Percentiles rank a stretch among this genome's conserved stretches.
These are phyloP conservation scores for Phaeodactylum tricornutum DNA, from an alignment of 108 stramenopile species.

Conservation along the genomic window DNA sequence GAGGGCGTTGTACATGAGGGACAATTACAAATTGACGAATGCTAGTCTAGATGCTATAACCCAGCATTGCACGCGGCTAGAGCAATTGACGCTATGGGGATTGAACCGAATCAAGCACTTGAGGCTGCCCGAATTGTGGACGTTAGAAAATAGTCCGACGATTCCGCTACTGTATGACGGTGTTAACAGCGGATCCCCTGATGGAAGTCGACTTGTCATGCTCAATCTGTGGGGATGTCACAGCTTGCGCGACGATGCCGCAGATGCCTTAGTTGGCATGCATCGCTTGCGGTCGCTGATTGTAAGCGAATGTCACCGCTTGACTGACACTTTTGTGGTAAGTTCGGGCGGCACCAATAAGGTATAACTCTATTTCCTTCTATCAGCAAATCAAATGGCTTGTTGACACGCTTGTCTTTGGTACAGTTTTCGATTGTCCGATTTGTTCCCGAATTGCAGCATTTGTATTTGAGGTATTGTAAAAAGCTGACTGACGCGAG, in stretches of 20 bases:
- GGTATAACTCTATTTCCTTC: too few relatives aligned
- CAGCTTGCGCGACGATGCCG: constrained; percentile 29
- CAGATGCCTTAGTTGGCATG: constrained; percentile 17
- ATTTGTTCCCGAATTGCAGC: constrained; percentile 6
- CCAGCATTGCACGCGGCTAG: constrained; percentile 28
- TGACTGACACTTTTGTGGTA: constrained; percentile 43
- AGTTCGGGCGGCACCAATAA: too few relatives aligned
- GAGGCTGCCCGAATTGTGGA: too few relatives aligned
- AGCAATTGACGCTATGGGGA: constrained; percentile 58
- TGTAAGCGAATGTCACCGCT: constrained; percentile 55
- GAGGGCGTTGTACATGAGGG: constrained; percentile 45
- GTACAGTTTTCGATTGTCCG: too few relatives aligned
- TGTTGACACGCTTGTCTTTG: too few relatives aligned
- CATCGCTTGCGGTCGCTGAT: constrained; percentile 33
- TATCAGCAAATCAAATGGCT: too few relatives aligned
- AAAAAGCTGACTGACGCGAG: constrained; percentile 36
- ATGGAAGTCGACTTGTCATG: too few relatives aligned
- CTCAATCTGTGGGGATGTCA: constrained; percentile 67
- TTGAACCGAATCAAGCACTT: constrained; percentile 33
- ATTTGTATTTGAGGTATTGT: constrained; percentile 40
- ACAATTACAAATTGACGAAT: constrained; percentile 53
- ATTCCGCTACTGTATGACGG: background rate
- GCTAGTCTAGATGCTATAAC: constrained; percentile 39
- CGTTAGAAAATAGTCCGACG: background rate
- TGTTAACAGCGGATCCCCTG: too few relatives aligned